phyloP scores from a whole-genome alignment of 371 early-diverging fungal species.

The Rhizomucor miehei region DNA sequence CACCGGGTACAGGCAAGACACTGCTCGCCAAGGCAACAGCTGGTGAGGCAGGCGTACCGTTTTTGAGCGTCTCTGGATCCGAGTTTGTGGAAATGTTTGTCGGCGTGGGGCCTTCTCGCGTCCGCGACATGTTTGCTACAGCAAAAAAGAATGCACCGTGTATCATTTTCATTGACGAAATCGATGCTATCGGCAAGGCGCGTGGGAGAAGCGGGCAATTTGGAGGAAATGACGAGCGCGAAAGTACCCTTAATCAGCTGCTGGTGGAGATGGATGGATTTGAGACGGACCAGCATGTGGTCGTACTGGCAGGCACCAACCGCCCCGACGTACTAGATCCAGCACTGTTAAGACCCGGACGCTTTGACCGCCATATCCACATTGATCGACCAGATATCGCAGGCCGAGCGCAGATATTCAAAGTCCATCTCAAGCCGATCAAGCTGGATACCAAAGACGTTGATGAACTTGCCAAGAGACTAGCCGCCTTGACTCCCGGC shows the following conservation, averaged over 20 bases:
- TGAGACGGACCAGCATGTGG: slow-evolving; percentile 85
- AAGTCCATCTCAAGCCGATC: slow-evolving; percentile 93
- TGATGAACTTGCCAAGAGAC: slow-evolving; percentile 70
- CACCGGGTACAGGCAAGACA: slow-evolving; percentile 99
- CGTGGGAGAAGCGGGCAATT: slow-evolving; percentile 89
- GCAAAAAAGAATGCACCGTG: slow-evolving; percentile 98
- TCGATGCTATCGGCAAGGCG: slow-evolving; percentile 99
- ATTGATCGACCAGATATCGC: slow-evolving; percentile 96
- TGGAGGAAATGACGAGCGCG: slow-evolving; percentile 98
- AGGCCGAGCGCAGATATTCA: slow-evolving; percentile 95
- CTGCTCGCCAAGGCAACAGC: slow-evolving; percentile 98
- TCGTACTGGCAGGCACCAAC: slow-evolving; percentile 93
- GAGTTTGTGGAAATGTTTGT: slow-evolving; percentile 99
- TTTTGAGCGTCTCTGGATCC: slow-evolving; percentile 97
- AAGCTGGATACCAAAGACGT: slow-evolving; percentile 80
- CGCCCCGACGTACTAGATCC: slow-evolving; percentile 91
- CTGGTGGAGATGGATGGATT: slow-evolving; percentile 99
- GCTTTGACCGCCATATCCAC: slow-evolving; percentile 97
- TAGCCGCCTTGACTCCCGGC: slow-evolving; percentile 88
- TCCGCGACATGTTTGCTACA: slow-evolving; percentile 94
- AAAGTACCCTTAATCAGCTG: slow-evolving; percentile 95
- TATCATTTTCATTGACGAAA: slow-evolving; percentile 99
- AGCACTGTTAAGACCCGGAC: slow-evolving; percentile 94
- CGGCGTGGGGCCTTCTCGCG: slow-evolving; percentile 97
- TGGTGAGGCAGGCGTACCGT: slow-evolving; percentile 98